phyloP scores from a whole-genome alignment of 2,329 filamentous ascomycete species.

The Alternaria consortialis region DNA sequence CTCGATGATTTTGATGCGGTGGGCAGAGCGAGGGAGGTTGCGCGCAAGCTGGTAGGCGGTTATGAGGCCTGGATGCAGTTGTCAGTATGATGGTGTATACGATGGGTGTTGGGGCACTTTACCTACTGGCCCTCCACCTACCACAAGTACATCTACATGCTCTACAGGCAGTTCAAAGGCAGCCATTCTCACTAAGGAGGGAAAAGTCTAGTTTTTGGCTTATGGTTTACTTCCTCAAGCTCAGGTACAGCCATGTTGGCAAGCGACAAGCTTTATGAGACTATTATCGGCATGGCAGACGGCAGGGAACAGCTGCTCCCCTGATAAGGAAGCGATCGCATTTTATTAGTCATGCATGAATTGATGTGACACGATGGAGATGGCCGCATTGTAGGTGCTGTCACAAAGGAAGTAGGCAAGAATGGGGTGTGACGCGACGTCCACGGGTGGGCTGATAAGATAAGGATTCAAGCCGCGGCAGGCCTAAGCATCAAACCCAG shows the following conservation, averaged over 20 bases:
- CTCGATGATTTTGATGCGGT: conserved; percentile 59
- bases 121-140: conserved; percentile 58
- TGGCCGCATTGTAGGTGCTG: not conserved
- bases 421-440: conserved; percentile 6
- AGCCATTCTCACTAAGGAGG: too few relatives aligned
- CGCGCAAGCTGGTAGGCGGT: conserved; percentile 59
- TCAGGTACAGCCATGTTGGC: conserved; percentile 8
- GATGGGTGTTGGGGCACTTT: conserved; percentile 13
- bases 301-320: not conserved
- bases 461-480: conserved; percentile 4
- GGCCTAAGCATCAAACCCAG: not conserved
- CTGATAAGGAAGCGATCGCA: conserved; percentile 9
- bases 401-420: conserved; percentile 14
- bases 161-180: conserved; percentile 13
- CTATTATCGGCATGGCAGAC: not conserved
- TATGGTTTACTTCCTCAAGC: not conserved
- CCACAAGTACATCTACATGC: conserved; percentile 34
- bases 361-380: not conserved
- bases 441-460: conserved; percentile 10
- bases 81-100: not conserved
- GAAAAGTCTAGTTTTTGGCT: not conserved
- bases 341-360: conserved; percentile 2
- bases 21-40: conserved; percentile 52
- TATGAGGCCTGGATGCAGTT: conserved; percentile 26
- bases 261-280: conserved; percentile 3